These are phyloP conservation scores for Arthrobotrys iridis DNA, from an alignment of 2,329 filamentous ascomycete species.

Conservation along the genomic window DNA sequence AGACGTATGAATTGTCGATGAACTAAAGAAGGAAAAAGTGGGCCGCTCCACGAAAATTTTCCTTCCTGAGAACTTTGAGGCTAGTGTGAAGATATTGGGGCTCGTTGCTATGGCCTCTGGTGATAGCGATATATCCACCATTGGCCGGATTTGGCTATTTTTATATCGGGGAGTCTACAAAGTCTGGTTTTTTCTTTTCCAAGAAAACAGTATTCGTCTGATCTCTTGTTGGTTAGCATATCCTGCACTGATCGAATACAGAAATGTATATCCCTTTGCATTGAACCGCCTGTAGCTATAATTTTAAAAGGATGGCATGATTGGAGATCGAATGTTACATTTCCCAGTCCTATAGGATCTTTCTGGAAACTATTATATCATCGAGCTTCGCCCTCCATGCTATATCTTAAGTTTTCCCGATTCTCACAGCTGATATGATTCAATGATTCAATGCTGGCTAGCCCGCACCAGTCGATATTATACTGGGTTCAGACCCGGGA, in stretches of 20 bases:
- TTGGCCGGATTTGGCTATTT: conserved; percentile 43
- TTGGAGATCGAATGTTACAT: conserved; percentile 7
- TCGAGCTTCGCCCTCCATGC: conserved; percentile 13
- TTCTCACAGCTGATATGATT: conserved; percentile 34
- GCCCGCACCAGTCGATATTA: not conserved
- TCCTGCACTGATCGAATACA: conserved; percentile 12
- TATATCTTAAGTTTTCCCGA: conserved; percentile 19
- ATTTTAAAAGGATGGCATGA: not conserved
- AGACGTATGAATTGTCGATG: conserved; percentile 52
- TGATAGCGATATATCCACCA: conserved; percentile 39
- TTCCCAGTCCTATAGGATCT: not conserved
- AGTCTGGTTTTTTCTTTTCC: not conserved
- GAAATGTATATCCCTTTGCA: not conserved
- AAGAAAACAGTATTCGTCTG: conserved; percentile 37
- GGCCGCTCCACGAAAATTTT: conserved; percentile 36
- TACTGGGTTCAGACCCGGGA: conserved; percentile 17
- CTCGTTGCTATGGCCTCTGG: conserved; percentile 23
- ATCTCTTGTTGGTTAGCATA: conserved; percentile 36
- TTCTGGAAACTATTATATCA: conserved; percentile 38
- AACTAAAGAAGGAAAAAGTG: conserved; percentile 30
- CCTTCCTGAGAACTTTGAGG: conserved; percentile 9
- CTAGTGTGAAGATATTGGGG: conserved; percentile 16
- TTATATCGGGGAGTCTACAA: conserved; percentile 23
- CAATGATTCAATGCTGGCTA: conserved; percentile 28
- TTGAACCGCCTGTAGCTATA: too few relatives aligned